Evolutionary conservation across 495 filamentous ascomycete genomes (phyloP).

Genomic region (Hypoxylon lenormandii): DNA sequence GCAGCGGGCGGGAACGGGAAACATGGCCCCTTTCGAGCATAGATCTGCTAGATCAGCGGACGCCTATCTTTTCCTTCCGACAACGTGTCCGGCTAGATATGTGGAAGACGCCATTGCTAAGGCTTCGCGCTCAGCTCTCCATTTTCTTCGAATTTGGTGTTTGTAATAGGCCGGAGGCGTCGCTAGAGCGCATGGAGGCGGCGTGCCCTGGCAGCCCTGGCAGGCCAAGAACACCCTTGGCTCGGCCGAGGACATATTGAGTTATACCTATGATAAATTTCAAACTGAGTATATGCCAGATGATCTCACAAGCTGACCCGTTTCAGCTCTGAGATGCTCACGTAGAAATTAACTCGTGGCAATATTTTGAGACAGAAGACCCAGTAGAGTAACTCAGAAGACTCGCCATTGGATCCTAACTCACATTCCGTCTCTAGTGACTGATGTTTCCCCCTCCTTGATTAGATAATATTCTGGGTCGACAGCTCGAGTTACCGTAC

Average conservation of each 20-base stretch:
- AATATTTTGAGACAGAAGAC: slow-evolving; percentile 23
- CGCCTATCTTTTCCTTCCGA: slow-evolving; percentile 13
- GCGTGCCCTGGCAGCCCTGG: not conserved
- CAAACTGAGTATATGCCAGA: slow-evolving; percentile 15
- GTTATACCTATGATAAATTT: slow-evolving; percentile 12
- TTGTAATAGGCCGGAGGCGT: slow-evolving; percentile 6
- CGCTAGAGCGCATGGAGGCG: not conserved
- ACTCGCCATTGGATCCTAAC: not conserved
- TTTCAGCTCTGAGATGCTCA: slow-evolving; percentile 3
- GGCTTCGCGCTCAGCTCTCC: slow-evolving; percentile 15
- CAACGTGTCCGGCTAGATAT: not conserved
- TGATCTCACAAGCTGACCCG: slow-evolving; percentile 28
- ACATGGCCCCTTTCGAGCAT: slow-evolving; percentile 9
- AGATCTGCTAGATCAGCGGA: slow-evolving; percentile 36
- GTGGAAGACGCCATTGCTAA: slow-evolving; percentile 10
- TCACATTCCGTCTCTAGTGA: not conserved
- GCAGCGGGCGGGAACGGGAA: slow-evolving; percentile 12
- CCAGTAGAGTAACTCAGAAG: not conserved
- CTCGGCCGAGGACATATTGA: not conserved
- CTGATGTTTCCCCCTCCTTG: slow-evolving; percentile 3
- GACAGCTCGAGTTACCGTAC: not conserved
- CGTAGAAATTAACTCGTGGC: slow-evolving; percentile 33
- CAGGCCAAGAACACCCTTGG: not conserved
- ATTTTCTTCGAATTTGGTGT: slow-evolving; percentile 1
- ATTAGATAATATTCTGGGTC: not conserved